Evolutionary conservation across 371 early-diverging fungal genomes (phyloP).

Genomic region (Apophysomyces sp.): DNA sequence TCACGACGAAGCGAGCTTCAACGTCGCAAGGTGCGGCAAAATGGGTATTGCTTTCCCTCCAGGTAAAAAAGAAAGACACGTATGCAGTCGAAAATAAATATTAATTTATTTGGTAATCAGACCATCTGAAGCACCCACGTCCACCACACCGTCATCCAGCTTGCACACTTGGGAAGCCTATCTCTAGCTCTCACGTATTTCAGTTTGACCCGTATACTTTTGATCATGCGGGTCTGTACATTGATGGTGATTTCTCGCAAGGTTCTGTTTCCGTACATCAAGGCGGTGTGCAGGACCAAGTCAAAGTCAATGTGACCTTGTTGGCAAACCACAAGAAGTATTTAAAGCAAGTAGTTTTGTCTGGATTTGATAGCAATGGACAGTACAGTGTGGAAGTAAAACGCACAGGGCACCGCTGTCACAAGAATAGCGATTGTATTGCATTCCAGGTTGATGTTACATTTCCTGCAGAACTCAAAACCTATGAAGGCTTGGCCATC

Average conservation of each 20-base stretch:
- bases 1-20: not conserved
- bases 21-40: not conserved
- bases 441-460: conserved; percentile 6
- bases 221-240: not conserved
- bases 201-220: not conserved
- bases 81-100: not conserved
- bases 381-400: conserved; percentile 9
- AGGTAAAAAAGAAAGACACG: not conserved
- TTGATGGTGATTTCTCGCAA: not conserved
- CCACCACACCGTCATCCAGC: conserved; percentile 14
- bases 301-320: conserved; percentile 4
- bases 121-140: not conserved
- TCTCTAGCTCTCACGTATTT: not conserved
- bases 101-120: not conserved
- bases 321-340: conserved; percentile 1
- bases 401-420: not conserved
- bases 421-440: conserved; percentile 7
- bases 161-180: conserved; percentile 1
- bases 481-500: not conserved
- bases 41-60: conserved; percentile 10
- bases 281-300: not conserved
- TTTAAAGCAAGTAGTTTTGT: not conserved
- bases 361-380: conserved; percentile 8
- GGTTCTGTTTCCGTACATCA: not conserved
- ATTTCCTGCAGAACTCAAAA: conserved; percentile 6